phyloP scores from a whole-genome alignment of 495 filamentous ascomycete genomes.

The Xylaria cubensis region DNA sequence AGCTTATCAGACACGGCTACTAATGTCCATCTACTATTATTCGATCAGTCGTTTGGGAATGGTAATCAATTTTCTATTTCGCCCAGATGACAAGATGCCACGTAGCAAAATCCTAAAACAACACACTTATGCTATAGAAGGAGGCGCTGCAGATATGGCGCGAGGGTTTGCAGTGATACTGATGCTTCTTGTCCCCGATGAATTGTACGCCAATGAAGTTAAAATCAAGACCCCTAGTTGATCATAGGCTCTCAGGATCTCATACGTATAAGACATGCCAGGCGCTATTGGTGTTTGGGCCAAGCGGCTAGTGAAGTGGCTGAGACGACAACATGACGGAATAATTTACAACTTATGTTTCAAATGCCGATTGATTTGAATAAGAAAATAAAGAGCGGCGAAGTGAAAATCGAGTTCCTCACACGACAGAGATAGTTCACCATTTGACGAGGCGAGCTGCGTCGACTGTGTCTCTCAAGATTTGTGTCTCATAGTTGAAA shows the following conservation, averaged over 20 bases:
- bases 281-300: constrained; percentile 1
- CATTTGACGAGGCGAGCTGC: background rate
- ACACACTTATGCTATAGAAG: constrained; percentile 52
- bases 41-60: constrained; percentile 62
- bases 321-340: background rate
- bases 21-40: constrained; percentile 29
- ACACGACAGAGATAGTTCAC: background rate
- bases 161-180: background rate
- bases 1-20: background rate
- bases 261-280: constrained; percentile 14
- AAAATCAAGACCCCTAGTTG: background rate
- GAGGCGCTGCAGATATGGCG: no score
- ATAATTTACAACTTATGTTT: no score
- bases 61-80: constrained; percentile 58
- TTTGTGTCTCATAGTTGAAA: background rate
- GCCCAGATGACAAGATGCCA: constrained; percentile 61
- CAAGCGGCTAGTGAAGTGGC: background rate
- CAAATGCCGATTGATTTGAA: background rate
- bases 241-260: background rate
- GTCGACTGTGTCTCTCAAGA: background rate
- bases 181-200: background rate
- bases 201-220: background rate
- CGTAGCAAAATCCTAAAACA: constrained; percentile 62
- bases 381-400: background rate
- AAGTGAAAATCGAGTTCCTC: background rate